phyloP scores from a whole-genome alignment of 2,329 filamentous ascomycete species.

The Ampelomyces quisqualis region DNA sequence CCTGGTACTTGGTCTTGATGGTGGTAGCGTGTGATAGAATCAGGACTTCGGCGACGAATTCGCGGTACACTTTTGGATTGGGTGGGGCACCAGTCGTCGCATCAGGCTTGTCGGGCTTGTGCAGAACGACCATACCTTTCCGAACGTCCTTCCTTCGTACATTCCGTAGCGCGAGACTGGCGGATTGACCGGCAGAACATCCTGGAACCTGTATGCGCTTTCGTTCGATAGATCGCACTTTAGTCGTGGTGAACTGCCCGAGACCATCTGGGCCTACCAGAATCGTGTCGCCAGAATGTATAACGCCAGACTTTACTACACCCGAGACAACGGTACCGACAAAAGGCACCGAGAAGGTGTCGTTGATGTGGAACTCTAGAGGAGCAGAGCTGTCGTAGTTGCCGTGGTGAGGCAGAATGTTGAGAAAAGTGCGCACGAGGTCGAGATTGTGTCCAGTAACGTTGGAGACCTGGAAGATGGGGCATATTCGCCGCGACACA shows the following conservation, averaged over 20 bases:
- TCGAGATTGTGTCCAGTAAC: conserved; percentile 91
- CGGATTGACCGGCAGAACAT: conserved; percentile 87
- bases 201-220: conserved; percentile 88
- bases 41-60: conserved; percentile 70
- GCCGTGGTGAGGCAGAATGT: conserved; percentile 91
- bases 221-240: conserved; percentile 87
- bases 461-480: conserved; percentile 97
- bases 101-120: conserved; percentile 70
- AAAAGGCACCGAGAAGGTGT: conserved; percentile 97
- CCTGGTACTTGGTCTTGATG: conserved; percentile 95
- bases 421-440: conserved; percentile 87
- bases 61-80: conserved; percentile 55
- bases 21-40: conserved; percentile 96
- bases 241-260: conserved; percentile 84
- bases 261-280: conserved; percentile 87
- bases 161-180: conserved; percentile 85
- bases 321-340: conserved; percentile 95
- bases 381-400: conserved; percentile 82
- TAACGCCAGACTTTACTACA: conserved; percentile 78
- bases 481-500: conserved; percentile 91
- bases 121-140: conserved; percentile 96
- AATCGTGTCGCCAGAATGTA: conserved; percentile 87
- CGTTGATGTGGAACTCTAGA: conserved; percentile 94
- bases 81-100: conserved; percentile 36
- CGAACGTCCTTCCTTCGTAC: conserved; percentile 87